These are phyloP conservation scores for Dactylorhiza incarnata DNA, from an alignment of 106 monocot genomes.

Conservation along the genomic window DNA sequence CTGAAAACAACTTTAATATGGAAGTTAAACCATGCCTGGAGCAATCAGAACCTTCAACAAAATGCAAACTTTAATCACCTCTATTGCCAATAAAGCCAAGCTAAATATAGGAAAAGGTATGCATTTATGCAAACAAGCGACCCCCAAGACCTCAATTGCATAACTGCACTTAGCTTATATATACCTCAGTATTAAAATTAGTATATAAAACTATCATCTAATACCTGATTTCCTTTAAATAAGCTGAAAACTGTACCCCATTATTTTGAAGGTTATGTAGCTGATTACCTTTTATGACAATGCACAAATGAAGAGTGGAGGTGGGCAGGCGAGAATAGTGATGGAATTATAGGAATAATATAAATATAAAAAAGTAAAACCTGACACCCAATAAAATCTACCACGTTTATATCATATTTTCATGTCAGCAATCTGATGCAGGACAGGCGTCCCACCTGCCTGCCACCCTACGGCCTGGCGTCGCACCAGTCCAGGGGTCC, in stretches of 20 bases:
- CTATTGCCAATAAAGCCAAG: neutral
- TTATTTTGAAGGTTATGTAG: neutral
- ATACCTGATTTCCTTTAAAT: neutral
- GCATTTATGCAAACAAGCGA: neutral
- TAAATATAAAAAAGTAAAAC: neutral
- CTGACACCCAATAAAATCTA: neutral
- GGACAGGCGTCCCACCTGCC: too few relatives aligned
- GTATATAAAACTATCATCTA: neutral
- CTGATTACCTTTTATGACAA: neutral
- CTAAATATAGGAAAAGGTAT: neutral
- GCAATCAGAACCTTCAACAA: neutral
- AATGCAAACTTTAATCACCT: neutral
- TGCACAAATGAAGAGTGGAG: neutral
- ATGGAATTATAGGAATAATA: neutral
- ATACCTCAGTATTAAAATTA: neutral
- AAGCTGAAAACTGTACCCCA: neutral
- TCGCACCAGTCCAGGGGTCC: too few relatives aligned
- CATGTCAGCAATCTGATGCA: neutral
- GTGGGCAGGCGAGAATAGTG: neutral
- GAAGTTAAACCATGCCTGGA: neutral
- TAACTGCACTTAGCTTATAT: neutral
- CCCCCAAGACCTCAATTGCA: neutral
- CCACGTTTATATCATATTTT: neutral
- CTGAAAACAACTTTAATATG: neutral
- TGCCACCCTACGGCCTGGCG: too few relatives aligned